A percentile compares a stretch with the other conserved stretches of the same genome.
phyloP scores from a whole-genome alignment of 345 rosid genomes.

The Rubroshorea leprosula region DNA sequence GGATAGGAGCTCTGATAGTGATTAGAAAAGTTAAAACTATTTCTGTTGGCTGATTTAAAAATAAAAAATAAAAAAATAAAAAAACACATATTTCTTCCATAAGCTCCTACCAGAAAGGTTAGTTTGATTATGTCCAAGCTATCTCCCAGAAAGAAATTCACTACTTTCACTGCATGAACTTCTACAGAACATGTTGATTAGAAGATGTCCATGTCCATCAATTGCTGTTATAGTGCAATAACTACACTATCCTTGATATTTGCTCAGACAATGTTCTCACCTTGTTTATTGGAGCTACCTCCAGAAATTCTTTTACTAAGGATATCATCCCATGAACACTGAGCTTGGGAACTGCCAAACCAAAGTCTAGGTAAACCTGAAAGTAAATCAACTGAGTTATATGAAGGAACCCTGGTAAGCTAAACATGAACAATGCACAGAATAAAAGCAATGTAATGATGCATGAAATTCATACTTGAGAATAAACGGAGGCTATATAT shows the following conservation, averaged over 20 bases:
- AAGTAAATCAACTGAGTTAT: constrained; percentile 17
- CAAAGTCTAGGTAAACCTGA: constrained; percentile 91
- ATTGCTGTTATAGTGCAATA: not conserved
- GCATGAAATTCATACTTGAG: constrained; percentile 46
- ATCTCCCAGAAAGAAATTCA: not conserved
- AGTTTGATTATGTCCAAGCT: not conserved
- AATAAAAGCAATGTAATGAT: not conserved
- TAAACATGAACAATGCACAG: not conserved
- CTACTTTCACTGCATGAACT: not conserved
- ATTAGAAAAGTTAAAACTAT: too few relatives aligned
- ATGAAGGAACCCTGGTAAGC: not conserved
- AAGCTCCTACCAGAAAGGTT: not conserved
- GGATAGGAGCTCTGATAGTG: too few relatives aligned
- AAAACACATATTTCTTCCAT: not conserved
- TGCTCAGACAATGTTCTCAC: constrained; percentile 30
- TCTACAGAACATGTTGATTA: not conserved
- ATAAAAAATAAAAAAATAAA: too few relatives aligned
- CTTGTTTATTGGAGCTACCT: constrained; percentile 80
- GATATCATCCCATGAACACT: constrained; percentile 85
- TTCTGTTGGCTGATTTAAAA: too few relatives aligned
- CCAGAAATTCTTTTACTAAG: constrained; percentile 81
- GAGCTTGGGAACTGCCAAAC: constrained; percentile 92
- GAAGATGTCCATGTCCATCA: not conserved
- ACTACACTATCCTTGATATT: not conserved
- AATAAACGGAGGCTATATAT: constrained; percentile 74